phyloP scores from a whole-genome alignment of 225 moss, liverwort and hornwort genomes.

The Polytrichum formosum region DNA sequence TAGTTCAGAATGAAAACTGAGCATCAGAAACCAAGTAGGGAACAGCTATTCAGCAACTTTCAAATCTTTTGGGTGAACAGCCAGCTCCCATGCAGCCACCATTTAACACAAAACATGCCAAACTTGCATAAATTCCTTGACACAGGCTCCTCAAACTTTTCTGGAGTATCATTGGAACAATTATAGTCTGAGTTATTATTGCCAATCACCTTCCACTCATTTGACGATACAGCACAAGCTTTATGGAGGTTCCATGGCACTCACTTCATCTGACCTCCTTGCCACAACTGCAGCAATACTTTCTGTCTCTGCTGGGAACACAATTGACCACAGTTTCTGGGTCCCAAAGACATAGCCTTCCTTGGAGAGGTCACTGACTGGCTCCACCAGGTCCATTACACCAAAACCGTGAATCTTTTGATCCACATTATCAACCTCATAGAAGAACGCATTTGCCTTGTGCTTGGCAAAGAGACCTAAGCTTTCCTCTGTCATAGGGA shows the following conservation, averaged over 20 bases:
- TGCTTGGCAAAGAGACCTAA: conserved; percentile 55
- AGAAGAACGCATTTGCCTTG: conserved; percentile 64
- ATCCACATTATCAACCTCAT: conserved; percentile 71
- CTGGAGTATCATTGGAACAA: too few relatives aligned
- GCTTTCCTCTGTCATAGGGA: conserved; percentile 79
- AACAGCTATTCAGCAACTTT: too few relatives aligned
- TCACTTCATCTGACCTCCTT: conserved; percentile 83
- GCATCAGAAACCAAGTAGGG: too few relatives aligned
- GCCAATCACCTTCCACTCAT: too few relatives aligned
- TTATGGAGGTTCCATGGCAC: not conserved
- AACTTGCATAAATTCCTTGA: too few relatives aligned
- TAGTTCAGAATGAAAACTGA: too few relatives aligned
- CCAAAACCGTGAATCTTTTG: conserved; percentile 79
- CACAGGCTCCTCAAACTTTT: too few relatives aligned
- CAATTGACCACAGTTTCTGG: conserved; percentile 75
- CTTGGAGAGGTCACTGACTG: conserved; percentile 29
- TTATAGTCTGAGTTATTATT: too few relatives aligned
- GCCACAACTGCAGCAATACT: conserved; percentile 75
- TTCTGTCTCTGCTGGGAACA: conserved; percentile 83
- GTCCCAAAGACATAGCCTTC: conserved; percentile 73
- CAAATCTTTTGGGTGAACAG: too few relatives aligned
- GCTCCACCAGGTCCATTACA: conserved; percentile 41
- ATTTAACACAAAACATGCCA: too few relatives aligned
- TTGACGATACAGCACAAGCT: too few relatives aligned
- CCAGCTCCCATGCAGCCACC: too few relatives aligned